Conservation (phyloP, 371 early-diverging fungal genomes). For the Dentiscutata heterogama region DNA sequence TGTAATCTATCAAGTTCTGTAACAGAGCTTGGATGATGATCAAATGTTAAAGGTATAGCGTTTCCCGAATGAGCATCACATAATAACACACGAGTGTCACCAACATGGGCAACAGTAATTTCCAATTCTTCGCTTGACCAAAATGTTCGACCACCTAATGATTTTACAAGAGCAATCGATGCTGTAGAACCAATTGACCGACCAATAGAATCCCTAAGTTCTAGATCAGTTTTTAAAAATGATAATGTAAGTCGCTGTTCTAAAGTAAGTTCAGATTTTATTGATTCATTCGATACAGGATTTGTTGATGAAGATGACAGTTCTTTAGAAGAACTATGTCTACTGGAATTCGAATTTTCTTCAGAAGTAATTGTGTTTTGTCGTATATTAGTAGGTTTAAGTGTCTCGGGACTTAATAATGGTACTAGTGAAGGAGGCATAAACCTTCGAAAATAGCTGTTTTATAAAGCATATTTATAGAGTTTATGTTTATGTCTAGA, state of each 20-base stretch:
- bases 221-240: slow-evolving; percentile 63
- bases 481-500: neutral
- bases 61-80: slow-evolving; percentile 68
- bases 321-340: neutral
- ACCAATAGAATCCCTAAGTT: slow-evolving; percentile 52
- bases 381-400: neutral
- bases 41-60: slow-evolving; percentile 64
- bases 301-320: neutral
- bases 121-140: slow-evolving; percentile 69
- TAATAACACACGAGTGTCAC: slow-evolving; percentile 66
- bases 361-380: neutral
- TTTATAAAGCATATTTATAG: neutral
- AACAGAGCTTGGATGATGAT: slow-evolving; percentile 73
- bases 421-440: neutral
- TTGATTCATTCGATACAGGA: neutral
- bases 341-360: neutral
- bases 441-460: slow-evolving; percentile 43
- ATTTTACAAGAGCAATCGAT: slow-evolving; percentile 66
- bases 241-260: slow-evolving; percentile 68
- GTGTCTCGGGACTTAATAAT: slow-evolving; percentile 31
- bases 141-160: slow-evolving; percentile 63
- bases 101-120: slow-evolving; percentile 70
- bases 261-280: slow-evolving; percentile 53
- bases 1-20: slow-evolving; percentile 63
- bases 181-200: slow-evolving; percentile 70